Conservation (phyloP, 306 rosid genomes). For the Vigna reflexopilosa region DNA sequence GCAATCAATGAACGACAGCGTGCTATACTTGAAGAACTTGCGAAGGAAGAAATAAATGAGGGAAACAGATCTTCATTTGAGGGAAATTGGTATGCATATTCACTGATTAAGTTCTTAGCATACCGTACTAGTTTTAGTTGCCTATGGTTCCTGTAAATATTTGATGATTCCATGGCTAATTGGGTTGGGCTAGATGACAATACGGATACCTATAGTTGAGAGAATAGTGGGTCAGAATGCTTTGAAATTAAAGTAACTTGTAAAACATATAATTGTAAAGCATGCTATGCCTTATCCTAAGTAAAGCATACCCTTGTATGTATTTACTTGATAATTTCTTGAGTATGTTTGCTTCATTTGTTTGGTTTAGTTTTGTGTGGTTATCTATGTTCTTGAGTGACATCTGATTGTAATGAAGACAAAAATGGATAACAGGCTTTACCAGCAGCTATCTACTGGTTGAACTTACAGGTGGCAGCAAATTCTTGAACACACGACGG, state of each 20-base stretch:
- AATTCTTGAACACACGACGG: slow-evolving; percentile 46
- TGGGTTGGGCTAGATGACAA: slow-evolving; percentile 18
- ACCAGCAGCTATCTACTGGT: slow-evolving; percentile 99
- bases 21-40: slow-evolving; percentile 89
- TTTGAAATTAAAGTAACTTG: slow-evolving; percentile 20
- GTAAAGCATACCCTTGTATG: not conserved
- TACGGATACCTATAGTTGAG: slow-evolving; percentile 24
- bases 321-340: slow-evolving; percentile 36
- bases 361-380: slow-evolving; percentile 30
- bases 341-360: slow-evolving; percentile 35
- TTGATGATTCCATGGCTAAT: slow-evolving; percentile 40
- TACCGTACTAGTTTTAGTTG: slow-evolving; percentile 23
- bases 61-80: slow-evolving; percentile 53
- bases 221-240: slow-evolving; percentile 23
- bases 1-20: slow-evolving; percentile 78
- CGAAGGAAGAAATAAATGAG: slow-evolving; percentile 75
- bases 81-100: slow-evolving; percentile 73
- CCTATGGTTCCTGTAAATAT: slow-evolving; percentile 12
- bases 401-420: slow-evolving; percentile 74
- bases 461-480: slow-evolving; percentile 67
- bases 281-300: slow-evolving; percentile 6
- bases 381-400: slow-evolving; percentile 30
- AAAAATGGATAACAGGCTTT: slow-evolving; percentile 97
- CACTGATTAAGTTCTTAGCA: slow-evolving; percentile 11
- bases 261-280: not conserved